Percentiles rank a stretch among this genome's conserved stretches.
These are phyloP conservation scores for Epichloe festucae DNA, from an alignment of 2,329 filamentous ascomycete species.

Conservation along the genomic window DNA sequence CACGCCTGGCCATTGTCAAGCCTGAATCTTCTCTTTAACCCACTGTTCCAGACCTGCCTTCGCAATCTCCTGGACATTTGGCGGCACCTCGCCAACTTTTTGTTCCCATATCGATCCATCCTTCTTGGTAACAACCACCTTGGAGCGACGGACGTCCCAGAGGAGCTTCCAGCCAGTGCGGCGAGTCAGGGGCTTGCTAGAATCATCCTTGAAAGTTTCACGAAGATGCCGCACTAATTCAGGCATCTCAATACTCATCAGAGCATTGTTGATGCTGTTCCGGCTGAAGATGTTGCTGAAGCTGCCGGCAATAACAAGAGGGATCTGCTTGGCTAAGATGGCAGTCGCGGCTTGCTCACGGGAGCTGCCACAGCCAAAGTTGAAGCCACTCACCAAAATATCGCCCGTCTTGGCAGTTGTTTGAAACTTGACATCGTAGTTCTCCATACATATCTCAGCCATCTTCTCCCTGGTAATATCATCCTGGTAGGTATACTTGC, in stretches of 20 bases:
- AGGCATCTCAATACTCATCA: constrained; percentile 60
- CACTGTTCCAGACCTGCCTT: constrained; percentile 10
- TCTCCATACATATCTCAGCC: constrained; percentile 85
- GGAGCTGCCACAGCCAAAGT: constrained; percentile 63
- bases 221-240: constrained; percentile 52
- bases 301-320: constrained; percentile 66
- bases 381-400: constrained; percentile 75
- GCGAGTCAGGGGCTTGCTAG: not conserved
- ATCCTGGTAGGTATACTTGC: constrained; percentile 87
- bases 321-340: constrained; percentile 67
- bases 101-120: constrained; percentile 11
- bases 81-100: constrained; percentile 13
- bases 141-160: constrained; percentile 10
- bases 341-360: constrained; percentile 80
- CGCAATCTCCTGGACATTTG: constrained; percentile 15
- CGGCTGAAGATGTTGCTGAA: constrained; percentile 75
- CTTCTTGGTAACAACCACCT: constrained; percentile 10
- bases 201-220: constrained; percentile 37
- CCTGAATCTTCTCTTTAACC: constrained; percentile 9
- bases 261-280: constrained; percentile 68
- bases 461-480: constrained; percentile 64
- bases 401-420: constrained; percentile 53
- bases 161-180: constrained; percentile 7
- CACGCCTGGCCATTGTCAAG: no score
- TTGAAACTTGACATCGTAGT: constrained; percentile 69